Base-by-base conservation (phyloP, 2,329 filamentous ascomycete genomes). In the Sordariomycetes sp. region DNA sequence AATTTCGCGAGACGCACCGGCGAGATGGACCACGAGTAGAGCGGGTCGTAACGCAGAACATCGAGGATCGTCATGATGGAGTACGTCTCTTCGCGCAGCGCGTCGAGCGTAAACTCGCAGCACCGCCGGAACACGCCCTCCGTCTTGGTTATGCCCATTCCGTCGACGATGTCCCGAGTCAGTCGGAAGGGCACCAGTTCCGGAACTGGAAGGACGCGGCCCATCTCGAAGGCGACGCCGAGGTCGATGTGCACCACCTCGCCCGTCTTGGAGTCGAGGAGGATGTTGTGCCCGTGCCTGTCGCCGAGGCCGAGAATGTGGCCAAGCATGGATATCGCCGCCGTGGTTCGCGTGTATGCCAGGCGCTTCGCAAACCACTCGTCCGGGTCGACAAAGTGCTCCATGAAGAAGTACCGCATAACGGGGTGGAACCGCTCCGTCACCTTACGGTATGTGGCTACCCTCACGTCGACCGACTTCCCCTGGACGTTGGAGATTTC, bases 11-110 rank as follows among this genome's bases (percentile, higher is more conserved):
- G 70, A 22, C 83, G 76, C 36, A 85, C 74, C 0, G 83, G 83
- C 12, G 89, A 94, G 58, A 96, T 85, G 39, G 89, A 92, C 94
- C 94, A 99, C 60, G 85, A 94, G 69, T 97, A 95, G 60, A 99
- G 74, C 1, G 94, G 95, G 76, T 99, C 94, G 70, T 96, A 97
- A n/a, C 95, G 87, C 59, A 99, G 75, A 24, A 99, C 95, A 66
- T 99, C 95, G 22, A 99, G 82, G 56, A 99, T 90, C 0, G 94
- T 97, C 91, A 96, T 97, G 73, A 99, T 99, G 52, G 87, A 91
- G 68, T 96, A 95, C 13, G 89, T 89, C 68, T 99, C 94, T 64
- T 95, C 88, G n/a, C 94, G 85, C 39, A 99, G 76, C 1, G 95
- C 91, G 61, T 96, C 90, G 35, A 99, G 81, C 0, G 91, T 97